Evolutionary conservation across 495 filamentous ascomycete species (phyloP).

Genomic region (Penicillium silybi): DNA sequence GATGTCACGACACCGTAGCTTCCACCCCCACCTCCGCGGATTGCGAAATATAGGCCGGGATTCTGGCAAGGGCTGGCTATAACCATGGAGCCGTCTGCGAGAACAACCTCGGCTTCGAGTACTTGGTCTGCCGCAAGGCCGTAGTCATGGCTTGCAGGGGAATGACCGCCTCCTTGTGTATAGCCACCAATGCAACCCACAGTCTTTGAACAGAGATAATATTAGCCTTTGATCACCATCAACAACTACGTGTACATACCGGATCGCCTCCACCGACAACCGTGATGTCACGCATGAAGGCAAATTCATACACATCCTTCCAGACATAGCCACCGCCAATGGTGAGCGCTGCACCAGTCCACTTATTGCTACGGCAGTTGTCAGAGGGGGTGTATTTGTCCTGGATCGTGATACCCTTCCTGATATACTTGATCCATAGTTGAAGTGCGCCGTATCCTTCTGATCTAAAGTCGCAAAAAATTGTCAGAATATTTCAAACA

Average conservation of each 20-base stretch:
- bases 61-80: constrained; percentile 47
- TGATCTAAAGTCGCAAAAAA: constrained; percentile 17
- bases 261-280: constrained; percentile 37
- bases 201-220: constrained; percentile 15
- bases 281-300: constrained; percentile 19
- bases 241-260: constrained; percentile 12
- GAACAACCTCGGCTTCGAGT: constrained; percentile 44
- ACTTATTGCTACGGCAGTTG: constrained; percentile 13
- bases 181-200: constrained; percentile 38
- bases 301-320: constrained; percentile 30
- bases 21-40: constrained; percentile 43
- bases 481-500: constrained; percentile 13
- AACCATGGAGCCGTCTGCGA: constrained; percentile 44
- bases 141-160: constrained; percentile 21
- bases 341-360: constrained; percentile 30
- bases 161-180: constrained; percentile 36
- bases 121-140: constrained; percentile 39
- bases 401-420: constrained; percentile 26
- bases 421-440: constrained; percentile 37
- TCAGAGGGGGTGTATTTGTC: constrained; percentile 16
- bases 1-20: constrained; percentile 45
- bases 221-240: not conserved
- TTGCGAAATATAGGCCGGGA: constrained; percentile 53
- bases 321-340: constrained; percentile 37
- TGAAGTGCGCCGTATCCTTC: constrained; percentile 33